A percentile compares a stretch with the other conserved stretches of the same genome.
Conservation (phyloP, 2,329 filamentous ascomycete genomes). For the Eutypella sp. region DNA sequence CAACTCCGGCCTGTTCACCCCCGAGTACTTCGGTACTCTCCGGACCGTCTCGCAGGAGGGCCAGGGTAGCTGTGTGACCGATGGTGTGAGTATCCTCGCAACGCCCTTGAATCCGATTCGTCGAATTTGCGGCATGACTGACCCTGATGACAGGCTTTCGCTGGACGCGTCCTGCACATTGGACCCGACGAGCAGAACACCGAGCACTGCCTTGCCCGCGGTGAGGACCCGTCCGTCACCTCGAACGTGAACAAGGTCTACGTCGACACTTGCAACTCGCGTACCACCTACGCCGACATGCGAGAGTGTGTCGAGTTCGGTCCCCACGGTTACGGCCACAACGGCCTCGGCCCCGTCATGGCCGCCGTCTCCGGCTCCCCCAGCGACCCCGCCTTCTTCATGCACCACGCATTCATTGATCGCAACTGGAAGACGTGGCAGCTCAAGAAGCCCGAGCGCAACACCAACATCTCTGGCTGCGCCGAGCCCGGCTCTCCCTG, state of each 20-base stretch:
- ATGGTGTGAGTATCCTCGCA: slow-evolving; percentile 22
- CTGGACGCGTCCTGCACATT: slow-evolving; percentile 13
- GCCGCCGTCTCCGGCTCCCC: slow-evolving; percentile 26
- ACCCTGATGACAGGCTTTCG: slow-evolving; percentile 16
- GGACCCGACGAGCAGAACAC: slow-evolving; percentile 15
- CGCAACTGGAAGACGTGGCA: slow-evolving; percentile 26
- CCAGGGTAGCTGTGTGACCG: slow-evolving; percentile 21
- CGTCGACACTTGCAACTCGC: slow-evolving; percentile 8
- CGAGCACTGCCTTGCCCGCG: slow-evolving; percentile 3
- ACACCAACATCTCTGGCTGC: slow-evolving; percentile 24
- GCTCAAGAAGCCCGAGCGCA: slow-evolving; percentile 14
- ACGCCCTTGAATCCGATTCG: background rate
- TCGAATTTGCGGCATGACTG: background rate
- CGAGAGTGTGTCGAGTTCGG: slow-evolving; percentile 13
- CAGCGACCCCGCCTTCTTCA: slow-evolving; percentile 29
- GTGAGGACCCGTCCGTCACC: background rate
- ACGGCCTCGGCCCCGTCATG: slow-evolving; percentile 28
- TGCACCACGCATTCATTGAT: slow-evolving; percentile 29
- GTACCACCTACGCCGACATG: slow-evolving; percentile 6
- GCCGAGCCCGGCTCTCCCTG: slow-evolving; percentile 15
- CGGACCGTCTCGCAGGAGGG: slow-evolving; percentile 17
- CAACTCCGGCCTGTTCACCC: slow-evolving; percentile 23
- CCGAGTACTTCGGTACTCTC: slow-evolving; percentile 24
- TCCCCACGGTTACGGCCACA: slow-evolving; percentile 29
- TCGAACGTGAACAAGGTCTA: slow-evolving; percentile 4